Percentiles rank a stretch among this genome's conserved stretches.
These are phyloP conservation scores for Solanum etuberosum DNA, from an alignment of 257 asterid species.

Conservation along the genomic window DNA sequence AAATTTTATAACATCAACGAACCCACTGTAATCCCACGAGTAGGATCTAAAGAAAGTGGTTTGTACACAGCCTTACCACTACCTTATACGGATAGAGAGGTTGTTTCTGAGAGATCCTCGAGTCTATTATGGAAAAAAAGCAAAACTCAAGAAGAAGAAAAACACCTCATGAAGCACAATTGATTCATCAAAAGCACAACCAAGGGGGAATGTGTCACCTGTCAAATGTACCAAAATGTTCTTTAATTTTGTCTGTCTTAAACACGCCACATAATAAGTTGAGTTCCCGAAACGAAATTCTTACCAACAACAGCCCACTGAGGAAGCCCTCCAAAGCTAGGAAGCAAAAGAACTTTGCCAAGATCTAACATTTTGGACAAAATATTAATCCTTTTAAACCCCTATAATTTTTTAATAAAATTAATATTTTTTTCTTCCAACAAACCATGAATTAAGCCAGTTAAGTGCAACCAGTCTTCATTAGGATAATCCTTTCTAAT, in stretches of 20 bases:
- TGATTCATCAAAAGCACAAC: slow-evolving; percentile 40
- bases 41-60: not conserved
- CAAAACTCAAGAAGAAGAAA: not conserved
- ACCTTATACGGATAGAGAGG: not conserved
- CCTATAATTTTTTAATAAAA: not conserved
- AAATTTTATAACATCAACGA: not conserved
- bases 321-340: slow-evolving; percentile 36
- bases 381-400: not conserved
- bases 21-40: not conserved
- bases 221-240: not conserved
- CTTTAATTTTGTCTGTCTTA: not conserved
- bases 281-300: not conserved
- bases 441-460: slow-evolving; percentile 34
- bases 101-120: not conserved
- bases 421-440: not conserved
- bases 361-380: slow-evolving; percentile 7
- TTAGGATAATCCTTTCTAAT: slow-evolving; percentile 33
- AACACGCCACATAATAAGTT: not conserved
- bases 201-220: slow-evolving; percentile 43
- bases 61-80: not conserved
- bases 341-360: slow-evolving; percentile 30
- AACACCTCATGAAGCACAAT: slow-evolving; percentile 30
- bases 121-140: not conserved
- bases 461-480: slow-evolving; percentile 42
- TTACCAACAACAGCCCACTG: slow-evolving; percentile 41